Percentiles rank a stretch among this genome's conserved stretches.
phyloP scores from a whole-genome alignment of 805 yeast species.

The Kuraishia piskuri region DNA sequence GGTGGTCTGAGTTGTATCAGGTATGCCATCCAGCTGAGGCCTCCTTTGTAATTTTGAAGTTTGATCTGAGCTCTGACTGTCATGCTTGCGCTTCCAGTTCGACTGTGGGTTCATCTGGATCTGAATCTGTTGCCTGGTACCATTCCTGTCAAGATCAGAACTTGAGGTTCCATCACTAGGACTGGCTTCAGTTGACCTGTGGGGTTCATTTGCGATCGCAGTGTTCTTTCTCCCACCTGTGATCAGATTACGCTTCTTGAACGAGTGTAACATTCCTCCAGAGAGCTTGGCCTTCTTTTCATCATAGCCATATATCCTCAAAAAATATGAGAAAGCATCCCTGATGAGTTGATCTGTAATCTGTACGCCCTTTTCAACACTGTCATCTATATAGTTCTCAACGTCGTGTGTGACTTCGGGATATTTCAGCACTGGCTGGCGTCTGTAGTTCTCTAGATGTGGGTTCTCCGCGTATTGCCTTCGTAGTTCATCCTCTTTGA shows the following conservation, averaged over 20 bases:
- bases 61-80: no score
- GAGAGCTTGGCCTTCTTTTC: conserved; percentile 17
- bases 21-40: not conserved
- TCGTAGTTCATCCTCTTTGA: conserved; percentile 17
- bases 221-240: not conserved
- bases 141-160: not conserved
- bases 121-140: not conserved
- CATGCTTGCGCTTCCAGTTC: not conserved
- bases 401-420: conserved; percentile 24
- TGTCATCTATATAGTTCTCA: conserved; percentile 16
- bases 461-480: conserved; percentile 16
- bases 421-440: conserved; percentile 23
- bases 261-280: conserved; percentile 25
- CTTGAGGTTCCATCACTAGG: not conserved
- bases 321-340: conserved; percentile 7
- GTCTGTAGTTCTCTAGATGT: conserved; percentile 16
- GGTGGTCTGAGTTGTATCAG: not conserved
- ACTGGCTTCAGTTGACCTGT: not conserved
- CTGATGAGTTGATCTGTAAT: conserved; percentile 20
- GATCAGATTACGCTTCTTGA: conserved; percentile 13
- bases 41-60: not conserved
- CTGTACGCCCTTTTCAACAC: conserved; percentile 7
- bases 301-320: conserved; percentile 14
- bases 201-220: not conserved
- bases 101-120: not conserved